These are phyloP conservation scores for Sutorius australiensis DNA, from an alignment of 768 basidiomycete species.

Conservation along the genomic window DNA sequence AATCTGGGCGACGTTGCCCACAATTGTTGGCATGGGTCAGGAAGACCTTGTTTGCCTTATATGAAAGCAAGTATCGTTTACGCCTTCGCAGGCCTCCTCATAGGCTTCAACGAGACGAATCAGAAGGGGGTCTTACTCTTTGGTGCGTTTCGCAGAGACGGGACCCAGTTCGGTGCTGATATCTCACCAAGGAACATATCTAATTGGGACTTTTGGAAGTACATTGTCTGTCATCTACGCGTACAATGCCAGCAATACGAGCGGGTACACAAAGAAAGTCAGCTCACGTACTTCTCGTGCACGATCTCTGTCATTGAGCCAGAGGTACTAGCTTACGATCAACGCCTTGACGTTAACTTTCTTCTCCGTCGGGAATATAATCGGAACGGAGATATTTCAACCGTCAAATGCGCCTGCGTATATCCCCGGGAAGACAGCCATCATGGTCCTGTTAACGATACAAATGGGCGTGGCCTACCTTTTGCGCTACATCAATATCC, in stretches of 20 bases:
- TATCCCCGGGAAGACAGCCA: conserved; percentile 33
- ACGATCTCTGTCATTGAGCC: neutral
- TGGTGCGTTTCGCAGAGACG: conserved; percentile 1
- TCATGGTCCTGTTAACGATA: conserved; percentile 27
- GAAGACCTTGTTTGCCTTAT: neutral
- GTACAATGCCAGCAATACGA: conserved; percentile 27
- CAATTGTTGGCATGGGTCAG: conserved; percentile 9
- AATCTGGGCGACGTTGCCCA: conserved; percentile 9
- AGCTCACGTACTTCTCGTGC: neutral
- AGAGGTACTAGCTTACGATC: conserved; percentile 13
- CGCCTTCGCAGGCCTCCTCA: conserved; percentile 14
- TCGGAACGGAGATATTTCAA: conserved; percentile 26
- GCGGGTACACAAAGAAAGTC: conserved; percentile 29
- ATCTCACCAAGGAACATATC: conserved; percentile 13
- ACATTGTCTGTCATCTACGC: conserved; percentile 25
- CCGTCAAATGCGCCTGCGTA: conserved; percentile 25
- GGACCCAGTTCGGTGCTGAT: neutral
- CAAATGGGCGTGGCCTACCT: conserved; percentile 23
- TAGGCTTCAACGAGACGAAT: conserved; percentile 20
- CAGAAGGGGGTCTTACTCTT: conserved; percentile 22
- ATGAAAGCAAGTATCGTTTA: neutral
- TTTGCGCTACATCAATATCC: conserved; percentile 20
- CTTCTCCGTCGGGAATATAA: conserved; percentile 20
- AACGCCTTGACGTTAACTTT: conserved; percentile 18
- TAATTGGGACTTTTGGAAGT: conserved; percentile 24